phyloP scores from a whole-genome alignment of 306 rosid genomes.

The Prunus armeniaca region DNA sequence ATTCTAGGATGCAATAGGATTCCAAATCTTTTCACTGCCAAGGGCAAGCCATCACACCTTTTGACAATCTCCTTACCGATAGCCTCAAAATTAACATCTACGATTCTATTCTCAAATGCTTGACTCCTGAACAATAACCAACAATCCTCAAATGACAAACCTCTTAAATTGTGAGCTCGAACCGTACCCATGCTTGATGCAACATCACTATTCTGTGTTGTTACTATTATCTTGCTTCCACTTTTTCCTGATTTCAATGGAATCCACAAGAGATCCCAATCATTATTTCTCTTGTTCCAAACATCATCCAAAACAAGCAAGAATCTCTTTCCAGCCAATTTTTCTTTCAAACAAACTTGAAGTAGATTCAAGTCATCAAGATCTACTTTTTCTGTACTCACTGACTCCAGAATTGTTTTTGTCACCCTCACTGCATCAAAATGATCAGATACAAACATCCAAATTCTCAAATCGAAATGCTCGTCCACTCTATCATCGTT shows the following conservation, averaged over 20 bases:
- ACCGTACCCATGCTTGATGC: constrained; percentile 37
- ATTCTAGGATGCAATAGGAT: constrained; percentile 29
- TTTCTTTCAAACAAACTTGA: constrained; percentile 40
- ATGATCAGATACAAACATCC: constrained; percentile 33
- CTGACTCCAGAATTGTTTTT: constrained; percentile 35
- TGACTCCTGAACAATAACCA: constrained; percentile 42
- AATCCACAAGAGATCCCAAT: constrained; percentile 40
- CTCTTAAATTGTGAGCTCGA: constrained; percentile 24
- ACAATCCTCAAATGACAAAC: constrained; percentile 33
- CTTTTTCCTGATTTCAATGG: constrained; percentile 35
- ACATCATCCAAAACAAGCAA: constrained; percentile 47
- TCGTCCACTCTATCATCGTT: constrained; percentile 7
- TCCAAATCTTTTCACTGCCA: constrained; percentile 44
- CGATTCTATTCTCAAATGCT: constrained; percentile 30
- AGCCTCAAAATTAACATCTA: constrained; percentile 12
- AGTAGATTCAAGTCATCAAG: constrained; percentile 44
- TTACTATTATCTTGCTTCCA: constrained; percentile 51
- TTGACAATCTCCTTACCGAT: constrained; percentile 33
- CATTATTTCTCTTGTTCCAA: constrained; percentile 37
- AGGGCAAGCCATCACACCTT: constrained; percentile 48
- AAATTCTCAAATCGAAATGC: constrained; percentile 23
- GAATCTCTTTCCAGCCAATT: constrained; percentile 30
- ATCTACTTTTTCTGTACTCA: constrained; percentile 16
- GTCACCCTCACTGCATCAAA: constrained; percentile 37
- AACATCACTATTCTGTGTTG: constrained; percentile 38